Evolutionary conservation across 176 grass and related monocot species (phyloP).

Genomic region (Carex parvula): DNA sequence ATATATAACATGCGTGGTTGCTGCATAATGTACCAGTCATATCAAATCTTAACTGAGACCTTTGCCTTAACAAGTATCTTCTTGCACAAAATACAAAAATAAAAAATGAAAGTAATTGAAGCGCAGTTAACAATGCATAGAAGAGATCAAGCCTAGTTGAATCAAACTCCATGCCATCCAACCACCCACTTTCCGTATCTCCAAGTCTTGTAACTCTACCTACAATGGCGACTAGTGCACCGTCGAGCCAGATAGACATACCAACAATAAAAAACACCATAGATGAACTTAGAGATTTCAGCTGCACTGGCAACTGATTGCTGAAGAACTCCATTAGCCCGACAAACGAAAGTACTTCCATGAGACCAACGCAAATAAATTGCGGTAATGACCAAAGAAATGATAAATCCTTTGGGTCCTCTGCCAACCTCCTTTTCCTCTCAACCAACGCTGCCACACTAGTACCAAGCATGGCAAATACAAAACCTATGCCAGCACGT

Average conservation of each 20-base stretch:
- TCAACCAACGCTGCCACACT: conserved; percentile 44
- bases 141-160: conserved; percentile 56
- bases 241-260: conserved; percentile 35
- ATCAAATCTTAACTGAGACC: not conserved
- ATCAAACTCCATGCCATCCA: conserved; percentile 51
- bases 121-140: conserved; percentile 40
- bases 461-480: conserved; percentile 34
- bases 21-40: not conserved
- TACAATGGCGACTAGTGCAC: conserved; percentile 34
- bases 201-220: conserved; percentile 38
- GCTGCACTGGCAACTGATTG: conserved; percentile 42
- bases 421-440: conserved; percentile 33
- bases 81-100: conserved; percentile 63
- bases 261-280: conserved; percentile 57
- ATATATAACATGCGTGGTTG: not conserved
- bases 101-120: conserved; percentile 46
- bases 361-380: conserved; percentile 51
- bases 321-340: conserved; percentile 67
- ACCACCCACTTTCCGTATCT: conserved; percentile 39
- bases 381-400: conserved; percentile 48
- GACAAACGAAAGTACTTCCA: conserved; percentile 49
- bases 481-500: conserved; percentile 39
- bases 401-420: conserved; percentile 36
- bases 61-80: conserved; percentile 31
- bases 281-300: conserved; percentile 53